phyloP scores from a whole-genome alignment of 345 rosid species.

The Eucalyptus curtisii region DNA sequence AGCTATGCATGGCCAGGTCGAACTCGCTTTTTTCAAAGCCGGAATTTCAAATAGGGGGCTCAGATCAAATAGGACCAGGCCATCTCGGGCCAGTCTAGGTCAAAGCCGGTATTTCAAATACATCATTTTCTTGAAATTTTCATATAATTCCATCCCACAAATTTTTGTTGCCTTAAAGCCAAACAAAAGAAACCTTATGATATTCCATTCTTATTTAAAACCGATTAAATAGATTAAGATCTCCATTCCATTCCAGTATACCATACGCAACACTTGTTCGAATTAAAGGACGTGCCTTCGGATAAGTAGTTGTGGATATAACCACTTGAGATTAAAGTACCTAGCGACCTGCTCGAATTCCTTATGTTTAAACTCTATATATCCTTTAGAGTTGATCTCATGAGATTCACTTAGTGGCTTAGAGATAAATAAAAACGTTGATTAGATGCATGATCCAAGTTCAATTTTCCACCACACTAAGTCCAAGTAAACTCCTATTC shows the following conservation, averaged over 20 bases:
- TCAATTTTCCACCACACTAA: background rate
- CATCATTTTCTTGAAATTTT: background rate
- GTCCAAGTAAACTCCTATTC: background rate
- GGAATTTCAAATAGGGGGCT: too few species aligned
- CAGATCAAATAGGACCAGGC: background rate
- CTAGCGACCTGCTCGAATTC: background rate
- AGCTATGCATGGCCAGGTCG: background rate
- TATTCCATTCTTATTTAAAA: background rate
- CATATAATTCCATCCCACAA: background rate
- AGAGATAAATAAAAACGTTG: background rate
- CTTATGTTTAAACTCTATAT: background rate
- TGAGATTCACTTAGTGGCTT: background rate
- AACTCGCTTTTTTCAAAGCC: too few species aligned
- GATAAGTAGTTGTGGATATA: background rate
- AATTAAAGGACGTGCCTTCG: background rate
- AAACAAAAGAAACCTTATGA: background rate
- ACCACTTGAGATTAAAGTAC: background rate
- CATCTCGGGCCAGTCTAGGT: background rate
- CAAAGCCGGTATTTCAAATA: background rate
- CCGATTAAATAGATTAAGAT: background rate
- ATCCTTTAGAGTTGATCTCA: background rate
- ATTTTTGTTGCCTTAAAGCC: background rate
- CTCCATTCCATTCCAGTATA: background rate
- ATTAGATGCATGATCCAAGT: background rate
- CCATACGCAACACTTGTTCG: background rate